Percentiles rank a stretch among this genome's conserved stretches.
These are phyloP conservation scores for Eucalyptus urophylla DNA, from an alignment of 345 rosid genomes.

Conservation along the genomic window DNA sequence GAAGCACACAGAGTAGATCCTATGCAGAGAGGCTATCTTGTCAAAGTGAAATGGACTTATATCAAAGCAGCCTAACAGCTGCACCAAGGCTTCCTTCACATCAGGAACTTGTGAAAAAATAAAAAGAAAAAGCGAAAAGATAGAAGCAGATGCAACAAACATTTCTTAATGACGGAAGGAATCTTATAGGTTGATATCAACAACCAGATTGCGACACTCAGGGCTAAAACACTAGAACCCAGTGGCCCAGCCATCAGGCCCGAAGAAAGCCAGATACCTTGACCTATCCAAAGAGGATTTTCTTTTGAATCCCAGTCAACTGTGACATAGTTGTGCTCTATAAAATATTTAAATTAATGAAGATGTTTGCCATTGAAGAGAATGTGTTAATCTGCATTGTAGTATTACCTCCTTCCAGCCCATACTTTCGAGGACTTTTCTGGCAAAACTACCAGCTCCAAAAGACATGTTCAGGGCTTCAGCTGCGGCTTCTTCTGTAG, in stretches of 20 bases:
- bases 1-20: neutral
- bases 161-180: neutral
- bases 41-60: neutral
- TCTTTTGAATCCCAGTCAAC: neutral
- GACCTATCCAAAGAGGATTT: neutral
- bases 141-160: neutral
- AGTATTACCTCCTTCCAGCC: constrained; percentile 78
- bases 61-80: neutral
- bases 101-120: neutral
- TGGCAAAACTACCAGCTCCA: constrained; percentile 74
- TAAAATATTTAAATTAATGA: neutral
- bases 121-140: neutral
- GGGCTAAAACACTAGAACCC: neutral
- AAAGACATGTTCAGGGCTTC: constrained; percentile 62
- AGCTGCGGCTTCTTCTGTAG: constrained; percentile 46
- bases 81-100: neutral
- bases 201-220: neutral
- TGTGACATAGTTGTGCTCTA: neutral
- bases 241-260: neutral
- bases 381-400: neutral
- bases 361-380: neutral
- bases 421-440: constrained; percentile 72
- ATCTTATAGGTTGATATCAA: neutral
- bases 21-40: neutral
- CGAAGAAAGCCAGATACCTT: neutral